These are phyloP conservation scores for Debaryomyces sp. DNA, from an alignment of 1,139 yeast genomes.

Conservation along the genomic window DNA sequence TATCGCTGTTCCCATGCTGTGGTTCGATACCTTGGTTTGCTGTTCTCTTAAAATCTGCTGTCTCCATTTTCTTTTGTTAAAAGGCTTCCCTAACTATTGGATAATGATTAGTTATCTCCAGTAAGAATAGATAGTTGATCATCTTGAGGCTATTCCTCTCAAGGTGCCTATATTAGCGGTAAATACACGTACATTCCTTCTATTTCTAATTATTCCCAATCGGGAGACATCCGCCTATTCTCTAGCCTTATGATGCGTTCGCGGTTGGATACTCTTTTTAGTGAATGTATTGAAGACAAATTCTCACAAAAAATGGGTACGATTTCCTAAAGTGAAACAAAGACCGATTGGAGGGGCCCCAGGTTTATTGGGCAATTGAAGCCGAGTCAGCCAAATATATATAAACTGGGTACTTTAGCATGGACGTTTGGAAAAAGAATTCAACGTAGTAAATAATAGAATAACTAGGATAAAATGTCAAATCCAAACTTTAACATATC, in stretches of 20 bases:
- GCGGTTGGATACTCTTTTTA: slow-evolving; percentile 2
- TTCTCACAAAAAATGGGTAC: not conserved
- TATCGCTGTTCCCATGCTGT: slow-evolving; percentile 19
- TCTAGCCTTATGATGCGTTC: not conserved
- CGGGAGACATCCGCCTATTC: not conserved
- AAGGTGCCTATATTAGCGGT: not conserved
- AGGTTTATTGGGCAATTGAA: slow-evolving; percentile 2
- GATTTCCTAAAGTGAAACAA: not conserved
- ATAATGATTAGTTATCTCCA: not conserved
- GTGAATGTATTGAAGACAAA: not conserved
- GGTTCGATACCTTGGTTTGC: slow-evolving; percentile 18
- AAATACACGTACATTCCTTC: not conserved
- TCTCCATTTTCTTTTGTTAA: not conserved
- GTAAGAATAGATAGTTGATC: not conserved
- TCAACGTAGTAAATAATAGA: not conserved
- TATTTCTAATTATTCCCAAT: not conserved
- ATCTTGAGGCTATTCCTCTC: not conserved
- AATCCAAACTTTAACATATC: slow-evolving; percentile 47
- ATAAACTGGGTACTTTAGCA: not conserved
- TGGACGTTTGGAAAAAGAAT: not conserved
- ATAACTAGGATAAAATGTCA: slow-evolving; percentile 8
- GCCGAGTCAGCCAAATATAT: not conserved
- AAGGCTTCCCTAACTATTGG: not conserved
- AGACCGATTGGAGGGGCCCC: slow-evolving; percentile 1
- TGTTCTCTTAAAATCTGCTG: slow-evolving; percentile 21